These are phyloP conservation scores for Galeopsis tetrahit DNA, from an alignment of 257 asterid genomes.

Conservation along the genomic window DNA sequence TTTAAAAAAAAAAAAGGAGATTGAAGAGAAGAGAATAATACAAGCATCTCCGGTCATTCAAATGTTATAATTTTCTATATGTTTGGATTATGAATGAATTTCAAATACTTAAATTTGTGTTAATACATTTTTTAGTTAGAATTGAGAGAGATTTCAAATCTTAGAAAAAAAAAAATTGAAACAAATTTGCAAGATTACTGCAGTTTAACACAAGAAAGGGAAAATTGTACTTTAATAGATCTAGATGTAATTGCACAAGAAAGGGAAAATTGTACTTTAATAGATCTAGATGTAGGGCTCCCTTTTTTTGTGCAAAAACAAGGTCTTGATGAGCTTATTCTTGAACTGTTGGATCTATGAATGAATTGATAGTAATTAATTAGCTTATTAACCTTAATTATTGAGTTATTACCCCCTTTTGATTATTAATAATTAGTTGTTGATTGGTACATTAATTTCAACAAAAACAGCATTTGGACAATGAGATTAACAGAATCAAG, in stretches of 20 bases:
- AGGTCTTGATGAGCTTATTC: conserved; percentile 28
- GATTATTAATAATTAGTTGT: background rate
- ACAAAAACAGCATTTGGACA: conserved; percentile 71
- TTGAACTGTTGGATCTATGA: conserved; percentile 41
- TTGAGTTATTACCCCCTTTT: conserved; percentile 11
- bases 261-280: conserved; percentile 37
- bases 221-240: no score
- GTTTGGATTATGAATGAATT: no score
- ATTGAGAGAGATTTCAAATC: no score
- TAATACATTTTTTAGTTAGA: no score
- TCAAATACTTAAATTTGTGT: no score
- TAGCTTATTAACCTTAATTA: conserved; percentile 7
- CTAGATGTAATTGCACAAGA: conserved; percentile 45
- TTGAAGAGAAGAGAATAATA: no score
- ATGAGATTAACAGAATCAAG: conserved; percentile 90
- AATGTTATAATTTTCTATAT: no score
- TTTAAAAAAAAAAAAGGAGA: no score
- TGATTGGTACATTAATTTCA: conserved; percentile 3
- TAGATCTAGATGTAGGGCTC: conserved; percentile 43
- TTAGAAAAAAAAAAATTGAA: conserved; percentile 51
- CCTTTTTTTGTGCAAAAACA: conserved; percentile 38
- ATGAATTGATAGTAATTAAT: background rate
- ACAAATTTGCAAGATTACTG: conserved; percentile 40
- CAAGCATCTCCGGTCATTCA: no score
- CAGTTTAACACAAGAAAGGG: no score